Evolutionary conservation across 371 early-diverging fungal species (phyloP).

Genomic region (Actinomucor elegans): DNA sequence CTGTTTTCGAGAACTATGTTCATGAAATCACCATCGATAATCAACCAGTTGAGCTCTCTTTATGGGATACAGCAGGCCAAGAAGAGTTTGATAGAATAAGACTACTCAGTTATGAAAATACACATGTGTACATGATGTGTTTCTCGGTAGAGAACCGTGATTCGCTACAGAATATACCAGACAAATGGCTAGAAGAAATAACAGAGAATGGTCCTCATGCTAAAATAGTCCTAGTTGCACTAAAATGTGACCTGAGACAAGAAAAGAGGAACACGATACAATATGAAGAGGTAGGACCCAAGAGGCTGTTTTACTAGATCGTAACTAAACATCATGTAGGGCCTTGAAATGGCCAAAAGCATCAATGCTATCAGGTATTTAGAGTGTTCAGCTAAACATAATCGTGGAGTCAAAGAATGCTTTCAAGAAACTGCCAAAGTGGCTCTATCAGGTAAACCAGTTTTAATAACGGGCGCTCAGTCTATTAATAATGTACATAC

Average conservation of each 20-base stretch:
- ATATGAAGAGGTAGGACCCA: constrained; percentile 51
- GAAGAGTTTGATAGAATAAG: constrained; percentile 65
- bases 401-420: constrained; percentile 52
- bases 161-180: constrained; percentile 55
- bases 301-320: too few relatives aligned
- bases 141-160: constrained; percentile 59
- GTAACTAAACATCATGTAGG: constrained; percentile 33
- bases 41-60: constrained; percentile 74
- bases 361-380: constrained; percentile 52
- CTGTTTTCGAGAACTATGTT: constrained; percentile 88
- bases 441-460: constrained; percentile 36
- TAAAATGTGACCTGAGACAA: constrained; percentile 59
- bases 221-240: constrained; percentile 51
- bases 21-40: constrained; percentile 79
- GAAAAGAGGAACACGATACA: constrained; percentile 38
- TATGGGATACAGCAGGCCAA: constrained; percentile 93
- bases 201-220: constrained; percentile 42
- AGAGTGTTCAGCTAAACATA: constrained; percentile 57
- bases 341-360: constrained; percentile 41
- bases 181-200: constrained; percentile 57
- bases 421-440: constrained; percentile 56
- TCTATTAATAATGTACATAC: neutral
- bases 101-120: constrained; percentile 51
- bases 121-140: constrained; percentile 58
- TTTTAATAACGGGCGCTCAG: constrained; percentile 1